Conservation (phyloP, 2,329 filamentous ascomycete genomes). For the Cladosporium velox region DNA sequence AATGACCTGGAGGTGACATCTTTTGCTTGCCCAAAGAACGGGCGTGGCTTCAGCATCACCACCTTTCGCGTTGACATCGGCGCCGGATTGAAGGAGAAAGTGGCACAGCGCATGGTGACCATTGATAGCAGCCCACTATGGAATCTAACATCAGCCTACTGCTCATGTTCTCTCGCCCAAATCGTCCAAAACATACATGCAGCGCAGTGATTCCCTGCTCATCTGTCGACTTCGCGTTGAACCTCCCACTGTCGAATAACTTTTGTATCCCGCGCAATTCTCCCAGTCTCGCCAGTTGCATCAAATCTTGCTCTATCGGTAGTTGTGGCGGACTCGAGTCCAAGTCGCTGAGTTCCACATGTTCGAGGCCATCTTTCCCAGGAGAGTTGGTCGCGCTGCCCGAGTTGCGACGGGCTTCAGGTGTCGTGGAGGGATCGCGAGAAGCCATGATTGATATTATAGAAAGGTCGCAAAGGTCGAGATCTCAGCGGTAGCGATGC, state of each 20-base stretch:
- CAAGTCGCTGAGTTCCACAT: slow-evolving; percentile 39
- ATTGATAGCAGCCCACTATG: slow-evolving; percentile 96
- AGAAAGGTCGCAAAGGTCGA: not conserved
- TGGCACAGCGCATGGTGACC: slow-evolving; percentile 98
- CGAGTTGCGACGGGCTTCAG: slow-evolving; percentile 21
- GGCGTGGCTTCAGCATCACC: slow-evolving; percentile 93
- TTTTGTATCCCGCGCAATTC: slow-evolving; percentile 85
- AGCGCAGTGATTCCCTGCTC: slow-evolving; percentile 93
- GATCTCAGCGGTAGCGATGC: slow-evolving; percentile 7
- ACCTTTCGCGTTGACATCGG: slow-evolving; percentile 91
- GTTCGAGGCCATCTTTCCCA: slow-evolving; percentile 38
- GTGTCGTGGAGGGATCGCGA: slow-evolving; percentile 24
- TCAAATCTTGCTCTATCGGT: slow-evolving; percentile 75
- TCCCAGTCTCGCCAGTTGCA: slow-evolving; percentile 89
- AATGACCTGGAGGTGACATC: slow-evolving; percentile 95
- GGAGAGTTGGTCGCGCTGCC: slow-evolving; percentile 26
- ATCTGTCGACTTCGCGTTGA: slow-evolving; percentile 79
- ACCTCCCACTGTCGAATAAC: slow-evolving; percentile 80
- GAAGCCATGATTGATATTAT: slow-evolving; percentile 23
- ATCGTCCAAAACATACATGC: slow-evolving; percentile 64
- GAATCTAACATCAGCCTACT: slow-evolving; percentile 15
- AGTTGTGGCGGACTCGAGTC: slow-evolving; percentile 41
- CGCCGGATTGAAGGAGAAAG: slow-evolving; percentile 82
- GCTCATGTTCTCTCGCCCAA: slow-evolving; percentile 2
- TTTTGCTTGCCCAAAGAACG: slow-evolving; percentile 94